Base-by-base conservation (phyloP, 2,329 filamentous ascomycete genomes). In the Diplodia corticola region DNA sequence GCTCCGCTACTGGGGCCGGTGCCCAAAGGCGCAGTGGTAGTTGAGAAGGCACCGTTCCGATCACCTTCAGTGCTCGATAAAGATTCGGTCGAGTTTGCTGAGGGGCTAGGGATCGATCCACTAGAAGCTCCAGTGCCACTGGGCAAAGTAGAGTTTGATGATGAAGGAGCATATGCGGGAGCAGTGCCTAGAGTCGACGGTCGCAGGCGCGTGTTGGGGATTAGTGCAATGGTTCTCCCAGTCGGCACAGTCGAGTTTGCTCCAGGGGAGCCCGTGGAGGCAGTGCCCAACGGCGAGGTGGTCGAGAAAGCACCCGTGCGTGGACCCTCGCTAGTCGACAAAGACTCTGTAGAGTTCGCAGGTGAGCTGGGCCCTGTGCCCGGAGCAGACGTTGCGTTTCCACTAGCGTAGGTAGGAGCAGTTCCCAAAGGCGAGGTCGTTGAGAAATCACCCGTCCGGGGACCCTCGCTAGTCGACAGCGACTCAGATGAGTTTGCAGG, bases 371-470 rank as follows among this genome's bases (percentile, higher is more conserved):
- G 51, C 30, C 48, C 61, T 40, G 63, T 63, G 24, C 60, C 63
- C 28, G 54, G 53, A 49, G 17, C 53, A 7, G 28, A 53, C 40
- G 61, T 69, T 13, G 37, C 48, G 59, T 57, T 67, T n/a, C 44
- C 35, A 40, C 54, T n/a, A 35, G 15, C 20, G 53, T 51, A 37
- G 33, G 30, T 35, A 24, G 64, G 28, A 55, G 60, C 4, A 13
- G 46, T 9, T 33, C 30, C 30, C 15, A 15, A 44, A 17, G 15
- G 15, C 2, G 28, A 24, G 2, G 40, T 55, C 2, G 48, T 50
- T 5, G 49, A 46, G 20, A 33, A 49, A 1, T 3, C 4, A 1
- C 63, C 30, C 1, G 33, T 49, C 7, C 61, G 17, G 10, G 28
- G 10, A 28, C 28, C 63, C 12, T 44, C n/a, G 20, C 46, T 49